Base-by-base conservation (phyloP, 2,329 filamentous ascomycete species). In the Monosporascus sp. region DNA sequence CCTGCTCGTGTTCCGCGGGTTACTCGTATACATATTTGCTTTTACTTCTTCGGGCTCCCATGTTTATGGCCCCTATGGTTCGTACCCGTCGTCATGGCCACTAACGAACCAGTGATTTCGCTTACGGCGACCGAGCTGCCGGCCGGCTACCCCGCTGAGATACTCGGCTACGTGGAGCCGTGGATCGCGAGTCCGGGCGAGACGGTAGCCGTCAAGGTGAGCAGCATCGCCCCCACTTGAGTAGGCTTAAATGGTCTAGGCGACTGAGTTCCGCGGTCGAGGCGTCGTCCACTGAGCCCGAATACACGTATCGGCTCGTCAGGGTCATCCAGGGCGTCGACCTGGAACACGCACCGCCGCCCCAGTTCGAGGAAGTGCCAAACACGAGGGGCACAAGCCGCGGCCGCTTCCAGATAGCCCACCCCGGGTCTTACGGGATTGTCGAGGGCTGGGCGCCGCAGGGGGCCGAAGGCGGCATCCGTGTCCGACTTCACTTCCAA, bases 251-350 rank as follows among this genome's bases (percentile, higher is more conserved):
- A 34, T 3, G 5, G 31, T 34, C 31, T 11, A 11, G 3, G 31
- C 11, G 31, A 34, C 9, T 34, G 31, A 34, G 31, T 34, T 34
- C 31, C 11, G 9, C 31, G 31, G 31, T 34, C 31, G 20, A 56
- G 60, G 56, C 54, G 37, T 59, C 55, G 22, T 54, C 36, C 31
- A 61, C 51, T 9, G 56, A 57, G 37, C 46, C 49, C 44, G 43
- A 52, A 19, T 60, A 59, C 41, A 44, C 40, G 36, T 55, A 59
- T 48, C 57, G 57, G 19, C 48, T 51, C 37, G 52, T 57, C 36
- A 52, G 56, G 20, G 41, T 58, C 6, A 53, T 57, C 24, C 57
- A 59, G 44, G 57, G 57, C 16, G 47, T 55, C 22, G 50, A 44
- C 37, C 38, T 52, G 34, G 52, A 51, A n/a, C 52, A 59, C 44